Conservation (phyloP, 257 asterid genomes). For the Apocynum venetum region DNA sequence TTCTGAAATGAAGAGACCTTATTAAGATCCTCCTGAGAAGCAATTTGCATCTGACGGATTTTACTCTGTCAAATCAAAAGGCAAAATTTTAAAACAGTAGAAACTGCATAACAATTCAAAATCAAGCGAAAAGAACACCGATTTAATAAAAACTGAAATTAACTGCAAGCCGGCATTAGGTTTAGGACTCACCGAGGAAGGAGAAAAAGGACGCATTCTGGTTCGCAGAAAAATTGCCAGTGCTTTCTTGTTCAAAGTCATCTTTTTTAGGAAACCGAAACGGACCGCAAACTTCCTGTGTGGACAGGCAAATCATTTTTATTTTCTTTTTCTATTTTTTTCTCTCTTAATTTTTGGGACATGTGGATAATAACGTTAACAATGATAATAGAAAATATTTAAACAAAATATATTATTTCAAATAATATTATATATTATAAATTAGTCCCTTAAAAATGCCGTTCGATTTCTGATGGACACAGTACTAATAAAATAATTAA, state of each 20-base stretch:
- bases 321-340: not conserved
- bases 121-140: not conserved
- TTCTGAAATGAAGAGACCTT: slow-evolving; percentile 28
- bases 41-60: slow-evolving; percentile 47
- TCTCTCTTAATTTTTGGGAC: not conserved
- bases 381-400: too few relatives aligned
- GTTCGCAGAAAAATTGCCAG: slow-evolving; percentile 75
- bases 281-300: not conserved
- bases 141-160: not conserved
- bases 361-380: too few relatives aligned
- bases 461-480: too few relatives aligned
- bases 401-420: too few relatives aligned
- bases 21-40: slow-evolving; percentile 26
- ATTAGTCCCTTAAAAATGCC: too few relatives aligned
- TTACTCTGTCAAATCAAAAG: slow-evolving; percentile 34
- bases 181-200: slow-evolving; percentile 41
- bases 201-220: slow-evolving; percentile 64
- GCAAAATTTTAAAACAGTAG: not conserved
- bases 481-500: too few relatives aligned
- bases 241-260: slow-evolving; percentile 49
- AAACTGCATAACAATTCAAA: not conserved
- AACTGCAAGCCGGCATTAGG: not conserved
- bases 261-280: not conserved
- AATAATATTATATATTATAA: too few relatives aligned
- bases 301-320: too few relatives aligned